Base-by-base conservation (phyloP, 345 rosid genomes). In the Lepidium aucheri region DNA sequence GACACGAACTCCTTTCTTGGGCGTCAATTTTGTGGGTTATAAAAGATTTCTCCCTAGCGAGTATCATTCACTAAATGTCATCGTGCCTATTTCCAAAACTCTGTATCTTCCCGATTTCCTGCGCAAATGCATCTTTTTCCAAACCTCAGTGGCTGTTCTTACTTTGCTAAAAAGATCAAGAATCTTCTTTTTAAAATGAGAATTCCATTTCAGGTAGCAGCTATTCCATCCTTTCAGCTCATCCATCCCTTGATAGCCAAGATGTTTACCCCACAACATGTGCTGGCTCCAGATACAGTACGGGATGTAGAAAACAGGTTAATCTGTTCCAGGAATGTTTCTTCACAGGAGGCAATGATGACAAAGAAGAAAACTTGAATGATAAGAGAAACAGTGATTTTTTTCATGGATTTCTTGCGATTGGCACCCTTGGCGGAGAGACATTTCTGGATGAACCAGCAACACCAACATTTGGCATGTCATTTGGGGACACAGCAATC, bases 371-470 rank as follows among this genome's bases (percentile, higher is more conserved):
- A 16, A 66, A 60, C 63, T 54, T 62, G 51, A 61, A 68, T 62
- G 82, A 78, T 51, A 77, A 73, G 73, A 60, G 81, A n/a, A 77
- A 67, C 74, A 70, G 83, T 22, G 89, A 84, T 22, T 75, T 78
- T 26, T 89, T 89, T 74, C 79, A 82, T 67, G 98, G 98, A 62
- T 87, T 92, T 76, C 89, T 92, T 10, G 72, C 92, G 66, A 87
- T 92, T 70, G 98, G 98, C 77, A 87, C 96, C 65, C 86, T 92
- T 65, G 98, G 98, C 51, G 79, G 75, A 44, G 83, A 81, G 65
- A 76, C 76, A 61, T 57, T 58, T 58, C 60, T 66, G 59, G 80
- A 81, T 28, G 90, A 78, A 58, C 84, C 89, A 16, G 79, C 72
- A 71, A 88, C 96, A 7, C 95, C 98, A 38, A 85, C 90, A 67